Evolutionary conservation across 176 grass and related monocot species (phyloP).

Genomic region (Cenchrus americanus): DNA sequence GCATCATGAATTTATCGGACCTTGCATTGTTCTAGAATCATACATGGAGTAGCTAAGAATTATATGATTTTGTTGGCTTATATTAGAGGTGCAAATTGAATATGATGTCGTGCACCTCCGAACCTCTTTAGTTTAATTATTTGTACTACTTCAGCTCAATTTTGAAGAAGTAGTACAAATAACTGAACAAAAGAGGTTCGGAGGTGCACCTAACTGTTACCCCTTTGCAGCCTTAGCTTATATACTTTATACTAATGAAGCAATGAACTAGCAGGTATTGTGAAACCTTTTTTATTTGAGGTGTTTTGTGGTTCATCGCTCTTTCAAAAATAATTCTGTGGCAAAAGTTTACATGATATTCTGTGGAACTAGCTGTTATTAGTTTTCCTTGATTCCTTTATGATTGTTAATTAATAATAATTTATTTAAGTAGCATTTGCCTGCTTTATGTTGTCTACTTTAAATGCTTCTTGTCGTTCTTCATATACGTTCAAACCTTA

Average conservation of each 20-base stretch:
- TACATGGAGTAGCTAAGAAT: conserved; percentile 10
- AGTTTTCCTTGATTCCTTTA: neutral
- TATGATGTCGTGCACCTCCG: no score
- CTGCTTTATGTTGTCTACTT: conserved; percentile 11
- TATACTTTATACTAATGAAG: conserved; percentile 11
- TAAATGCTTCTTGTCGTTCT: neutral
- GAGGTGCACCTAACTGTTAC: no score
- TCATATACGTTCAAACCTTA: conserved; percentile 21
- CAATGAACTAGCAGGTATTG: neutral
- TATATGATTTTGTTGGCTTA: conserved; percentile 4
- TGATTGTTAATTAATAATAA: neutral
- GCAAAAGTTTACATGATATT: neutral
- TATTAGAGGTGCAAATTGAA: no score
- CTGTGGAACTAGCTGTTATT: neutral
- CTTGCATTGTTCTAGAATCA: conserved; percentile 30
- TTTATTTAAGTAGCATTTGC: neutral
- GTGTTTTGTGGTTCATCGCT: neutral
- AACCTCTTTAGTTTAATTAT: no score
- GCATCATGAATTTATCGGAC: neutral
- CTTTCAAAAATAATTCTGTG: neutral
- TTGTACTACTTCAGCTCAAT: no score
- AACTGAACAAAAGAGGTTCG: no score
- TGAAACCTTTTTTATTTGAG: conserved; percentile 20
- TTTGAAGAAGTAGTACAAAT: no score
- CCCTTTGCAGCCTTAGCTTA: no score